Evolutionary conservation across 2,329 filamentous ascomycete genomes (phyloP), one percentile per base, ranked within the genome.

Genomic region (Hypoxylon sp.): DNA sequence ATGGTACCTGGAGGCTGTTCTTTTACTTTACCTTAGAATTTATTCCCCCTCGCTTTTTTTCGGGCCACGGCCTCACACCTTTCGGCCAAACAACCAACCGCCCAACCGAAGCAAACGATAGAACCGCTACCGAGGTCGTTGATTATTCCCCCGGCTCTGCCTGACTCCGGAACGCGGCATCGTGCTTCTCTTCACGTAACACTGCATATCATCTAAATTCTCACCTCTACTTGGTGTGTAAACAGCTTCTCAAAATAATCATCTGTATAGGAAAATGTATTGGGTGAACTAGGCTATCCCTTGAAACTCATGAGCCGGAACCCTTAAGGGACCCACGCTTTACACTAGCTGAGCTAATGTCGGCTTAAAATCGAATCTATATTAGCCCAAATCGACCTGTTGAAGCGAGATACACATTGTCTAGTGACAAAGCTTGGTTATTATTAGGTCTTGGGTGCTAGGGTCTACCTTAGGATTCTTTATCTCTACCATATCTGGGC

Each of bases 31-130:
- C 25, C 59, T 53, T 52, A 38, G n/a, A 23, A 49, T 23, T 38
- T 63, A 55, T 65, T 51, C 34, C 63, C 63, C 46, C 45, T 60
- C 38, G 36, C 21, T 23, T n/a, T 19, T 41, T 11, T 43, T 23
- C 46, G 49, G 61, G 58, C 55, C 49, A 53, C 57, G 36, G 59
- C 21, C 50, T 59, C 46, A 34, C 46, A 34, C 21, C 10, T 55
- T 66, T 66, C 68, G 68, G 68, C 63, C 68, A 69, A 70, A 71
- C 63, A 69, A 67, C 62, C 60, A 69, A 58, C 68, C 68, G 66
- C 28, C 28, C 32, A 64, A 61, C 65, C 68, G 62, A 69, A 59
- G 25, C 60, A 67, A 67, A 63, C 57, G 49, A 23, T 53, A 61
- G 36, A 55, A 5, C 21, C 46, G 32, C 56, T 68, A 58, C 65